Conservation (phyloP, 352 stramenopile genomes). For the Globisporangium nodosum region DNA sequence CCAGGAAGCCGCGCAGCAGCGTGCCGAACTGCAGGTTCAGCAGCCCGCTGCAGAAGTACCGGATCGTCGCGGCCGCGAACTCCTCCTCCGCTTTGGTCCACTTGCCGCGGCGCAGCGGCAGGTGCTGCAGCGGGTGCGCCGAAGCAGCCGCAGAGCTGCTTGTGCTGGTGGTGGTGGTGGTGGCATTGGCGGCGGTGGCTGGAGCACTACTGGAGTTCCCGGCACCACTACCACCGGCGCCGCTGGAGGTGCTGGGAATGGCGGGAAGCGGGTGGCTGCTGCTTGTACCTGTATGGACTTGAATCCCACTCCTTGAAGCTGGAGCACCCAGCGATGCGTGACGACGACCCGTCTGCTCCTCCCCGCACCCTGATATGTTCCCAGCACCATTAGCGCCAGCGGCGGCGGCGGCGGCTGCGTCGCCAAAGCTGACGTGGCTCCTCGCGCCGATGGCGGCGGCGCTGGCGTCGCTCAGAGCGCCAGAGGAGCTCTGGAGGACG, state of each 20-base stretch:
- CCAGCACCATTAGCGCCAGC: neutral
- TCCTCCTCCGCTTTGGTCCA: conserved; percentile 65
- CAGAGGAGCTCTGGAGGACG: too few relatives aligned
- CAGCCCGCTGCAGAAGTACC: conserved; percentile 59
- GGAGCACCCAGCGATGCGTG: neutral
- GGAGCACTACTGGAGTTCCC: neutral
- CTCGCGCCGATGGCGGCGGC: neutral
- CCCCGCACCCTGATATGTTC: neutral
- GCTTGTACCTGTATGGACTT: neutral
- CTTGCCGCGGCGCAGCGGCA: conserved; percentile 54
- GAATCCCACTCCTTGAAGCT: neutral
- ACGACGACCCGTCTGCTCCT: neutral
- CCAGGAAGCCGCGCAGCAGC: conserved; percentile 64
- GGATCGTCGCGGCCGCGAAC: conserved; percentile 62
- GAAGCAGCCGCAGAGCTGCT: too few relatives aligned
- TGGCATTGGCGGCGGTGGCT: neutral
- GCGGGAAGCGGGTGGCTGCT: neutral
- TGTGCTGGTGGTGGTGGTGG: neutral
- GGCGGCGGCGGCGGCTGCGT: neutral
- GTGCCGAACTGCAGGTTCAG: conserved; percentile 70
- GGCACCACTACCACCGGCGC: too few relatives aligned
- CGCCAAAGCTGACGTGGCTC: neutral
- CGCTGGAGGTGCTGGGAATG: too few relatives aligned
- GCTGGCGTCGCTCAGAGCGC: too few relatives aligned
- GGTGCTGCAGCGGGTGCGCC: neutral